Base-by-base conservation (phyloP, 345 rosid genomes). In the Trapa bicornis region DNA sequence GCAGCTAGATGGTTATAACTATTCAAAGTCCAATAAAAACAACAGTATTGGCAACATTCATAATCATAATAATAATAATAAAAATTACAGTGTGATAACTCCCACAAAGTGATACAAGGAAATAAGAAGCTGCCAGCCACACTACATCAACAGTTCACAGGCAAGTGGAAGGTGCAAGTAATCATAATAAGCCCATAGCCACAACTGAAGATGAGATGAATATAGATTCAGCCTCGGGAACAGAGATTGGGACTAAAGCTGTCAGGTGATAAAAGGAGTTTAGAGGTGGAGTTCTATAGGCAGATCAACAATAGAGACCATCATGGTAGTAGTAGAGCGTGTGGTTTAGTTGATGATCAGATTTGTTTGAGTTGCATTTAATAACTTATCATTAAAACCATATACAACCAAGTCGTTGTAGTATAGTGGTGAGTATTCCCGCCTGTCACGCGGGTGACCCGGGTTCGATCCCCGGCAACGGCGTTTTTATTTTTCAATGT, bases 391-490 rank as follows among this genome's bases (percentile, higher is more conserved):
- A n/a, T n/a, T n/a, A n/a, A n/a, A n/a, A n/a, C n/a, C n/a, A n/a
- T n/a, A n/a, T n/a, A n/a, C n/a, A n/a, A 41, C 2, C 2, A 33
- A 32, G 92, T 88, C 83, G 96, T 88, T 88, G 96, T 91, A 88
- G 87, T 91, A 87, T 88, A 81, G 93, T 91, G 97, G 96, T 88
- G 0, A 88, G 96, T 88, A 91, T 91, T 84, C 84, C 85, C 84
- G 96, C 89, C 93, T 85, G 89, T 91, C 96, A 91, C 91, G 84
- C 88, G 91, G 89, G 86, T 71, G 96, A 88, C 92, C 93, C 89
- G 91, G 88, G 95, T 87, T 91, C 96, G 96, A 88, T 86, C 87
- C 86, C 92, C 92, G 88, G 96, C 91, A 86, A 80, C 87, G 91
- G 95, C 86, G 94, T 0, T 10, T 61, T 64, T 64, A 16, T 38